Percentiles rank a stretch among this genome's conserved stretches.
Conservation (phyloP, 202 grass and related monocot species). For the Hordeum pubiflorum region DNA sequence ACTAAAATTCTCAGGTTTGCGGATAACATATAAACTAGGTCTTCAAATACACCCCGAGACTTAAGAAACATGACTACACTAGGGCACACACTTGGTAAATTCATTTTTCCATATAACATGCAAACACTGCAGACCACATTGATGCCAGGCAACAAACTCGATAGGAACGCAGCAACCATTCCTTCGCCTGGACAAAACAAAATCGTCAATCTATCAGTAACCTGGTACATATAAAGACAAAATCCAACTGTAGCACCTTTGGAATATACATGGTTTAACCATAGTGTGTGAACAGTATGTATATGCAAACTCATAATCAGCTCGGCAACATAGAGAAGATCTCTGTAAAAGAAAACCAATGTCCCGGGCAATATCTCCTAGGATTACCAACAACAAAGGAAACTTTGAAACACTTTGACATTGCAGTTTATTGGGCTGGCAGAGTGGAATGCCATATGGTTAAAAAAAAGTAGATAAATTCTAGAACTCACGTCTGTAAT, state of each 20-base stretch:
- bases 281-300: background rate
- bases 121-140: background rate
- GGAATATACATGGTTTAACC: background rate
- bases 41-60: background rate
- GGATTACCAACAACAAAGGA: background rate
- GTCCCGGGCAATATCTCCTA: background rate
- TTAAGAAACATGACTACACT: background rate
- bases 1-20: background rate
- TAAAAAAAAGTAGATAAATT: too few relatives aligned
- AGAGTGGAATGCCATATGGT: background rate
- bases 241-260: background rate
- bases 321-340: too few relatives aligned
- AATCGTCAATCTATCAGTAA: background rate
- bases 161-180: background rate
- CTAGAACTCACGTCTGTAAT: too few relatives aligned
- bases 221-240: background rate
- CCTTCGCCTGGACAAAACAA: background rate
- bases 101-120: background rate
- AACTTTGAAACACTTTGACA: background rate
- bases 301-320: background rate
- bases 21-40: background rate
- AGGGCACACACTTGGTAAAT: background rate
- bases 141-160: background rate
- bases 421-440: background rate
- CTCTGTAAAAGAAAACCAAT: background rate